Evolutionary conservation across 2,329 filamentous ascomycete genomes (phyloP).

Genomic region (Neofusicoccum kwambonambiense): DNA sequence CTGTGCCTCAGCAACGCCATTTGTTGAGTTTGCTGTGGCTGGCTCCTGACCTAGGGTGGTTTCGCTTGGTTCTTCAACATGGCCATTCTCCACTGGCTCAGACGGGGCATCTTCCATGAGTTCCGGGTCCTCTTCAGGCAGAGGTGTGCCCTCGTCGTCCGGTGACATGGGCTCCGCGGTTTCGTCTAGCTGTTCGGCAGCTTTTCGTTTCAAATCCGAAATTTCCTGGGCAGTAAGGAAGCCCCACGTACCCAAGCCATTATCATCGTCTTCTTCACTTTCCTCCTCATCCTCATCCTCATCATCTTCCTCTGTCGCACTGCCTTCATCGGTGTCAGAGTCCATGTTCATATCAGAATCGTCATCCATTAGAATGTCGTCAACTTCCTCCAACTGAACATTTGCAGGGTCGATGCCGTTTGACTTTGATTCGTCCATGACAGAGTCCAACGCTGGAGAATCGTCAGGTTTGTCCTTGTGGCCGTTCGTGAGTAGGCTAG

Average conservation of each 20-base stretch:
- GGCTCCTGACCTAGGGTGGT: not conserved
- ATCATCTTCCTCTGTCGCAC: constrained; percentile 18
- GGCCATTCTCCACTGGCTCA: not conserved
- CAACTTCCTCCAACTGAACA: constrained; percentile 41
- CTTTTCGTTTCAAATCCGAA: constrained; percentile 14
- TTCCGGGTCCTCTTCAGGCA: constrained; percentile 2
- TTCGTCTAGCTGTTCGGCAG: constrained; percentile 16
- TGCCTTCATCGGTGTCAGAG: constrained; percentile 21
- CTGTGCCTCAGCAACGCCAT: not conserved
- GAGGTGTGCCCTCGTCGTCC: constrained; percentile 23
- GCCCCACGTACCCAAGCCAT: constrained; percentile 11
- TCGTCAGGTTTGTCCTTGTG: not conserved
- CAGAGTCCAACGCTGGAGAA: not conserved
- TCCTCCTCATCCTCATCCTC: constrained; percentile 44
- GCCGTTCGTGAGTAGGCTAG: constrained; percentile 12
- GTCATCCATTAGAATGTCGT: constrained; percentile 36
- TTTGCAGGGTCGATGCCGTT: constrained; percentile 35
- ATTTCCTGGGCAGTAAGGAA: constrained; percentile 16
- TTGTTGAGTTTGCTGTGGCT: not conserved
- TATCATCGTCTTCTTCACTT: constrained; percentile 39
- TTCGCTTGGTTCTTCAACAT: not conserved
- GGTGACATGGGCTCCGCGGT: constrained; percentile 33
- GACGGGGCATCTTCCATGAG: not conserved
- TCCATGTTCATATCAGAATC: constrained; percentile 15
- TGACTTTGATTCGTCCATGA: constrained; percentile 3